A percentile compares a stretch with the other conserved stretches of the same genome.
These are phyloP conservation scores for Ochetophila trinervis DNA, from an alignment of 306 rosid genomes.

Conservation along the genomic window DNA sequence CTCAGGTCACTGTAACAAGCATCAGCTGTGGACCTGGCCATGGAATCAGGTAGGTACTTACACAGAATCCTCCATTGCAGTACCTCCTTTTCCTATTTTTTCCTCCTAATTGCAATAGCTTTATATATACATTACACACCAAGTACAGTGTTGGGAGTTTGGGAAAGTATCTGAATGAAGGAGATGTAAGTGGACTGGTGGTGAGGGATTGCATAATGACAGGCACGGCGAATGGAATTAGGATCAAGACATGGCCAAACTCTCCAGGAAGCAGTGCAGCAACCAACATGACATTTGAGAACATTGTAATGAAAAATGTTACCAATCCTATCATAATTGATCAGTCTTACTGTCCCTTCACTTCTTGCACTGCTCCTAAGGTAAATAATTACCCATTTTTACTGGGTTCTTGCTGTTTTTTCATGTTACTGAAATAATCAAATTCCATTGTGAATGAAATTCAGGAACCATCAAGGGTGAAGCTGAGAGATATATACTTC, in stretches of 20 bases:
- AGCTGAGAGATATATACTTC: conserved; percentile 48
- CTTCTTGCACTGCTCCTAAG: conserved; percentile 34
- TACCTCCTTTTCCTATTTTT: too few relatives aligned
- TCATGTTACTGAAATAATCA: not conserved
- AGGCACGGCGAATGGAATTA: conserved; percentile 43
- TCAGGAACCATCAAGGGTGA: conserved; percentile 45
- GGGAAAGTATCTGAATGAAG: conserved; percentile 44
- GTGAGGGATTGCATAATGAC: conserved; percentile 39
- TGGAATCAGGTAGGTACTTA: conserved; percentile 48
- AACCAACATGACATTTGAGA: conserved; percentile 46
- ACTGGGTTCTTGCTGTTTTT: not conserved
- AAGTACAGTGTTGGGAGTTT: conserved; percentile 42
- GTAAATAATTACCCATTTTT: conserved; percentile 18
- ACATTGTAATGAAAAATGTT: conserved; percentile 49
- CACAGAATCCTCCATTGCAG: conserved; percentile 16
- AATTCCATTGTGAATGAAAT: not conserved
- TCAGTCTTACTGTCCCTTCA: conserved; percentile 42
- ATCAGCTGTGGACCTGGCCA: conserved; percentile 52
- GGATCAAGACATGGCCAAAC: conserved; percentile 54
- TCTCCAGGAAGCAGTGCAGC: conserved; percentile 45
- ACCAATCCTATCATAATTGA: conserved; percentile 53
- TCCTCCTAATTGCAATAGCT: too few relatives aligned
- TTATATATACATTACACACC: too few relatives aligned
- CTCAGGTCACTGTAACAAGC: conserved; percentile 34
- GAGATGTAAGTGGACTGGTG: conserved; percentile 40